Evolutionary conservation across 257 asterid species (phyloP), one percentile per base, ranked within the genome.

Genomic region (Solanum pimpinellifolium): DNA sequence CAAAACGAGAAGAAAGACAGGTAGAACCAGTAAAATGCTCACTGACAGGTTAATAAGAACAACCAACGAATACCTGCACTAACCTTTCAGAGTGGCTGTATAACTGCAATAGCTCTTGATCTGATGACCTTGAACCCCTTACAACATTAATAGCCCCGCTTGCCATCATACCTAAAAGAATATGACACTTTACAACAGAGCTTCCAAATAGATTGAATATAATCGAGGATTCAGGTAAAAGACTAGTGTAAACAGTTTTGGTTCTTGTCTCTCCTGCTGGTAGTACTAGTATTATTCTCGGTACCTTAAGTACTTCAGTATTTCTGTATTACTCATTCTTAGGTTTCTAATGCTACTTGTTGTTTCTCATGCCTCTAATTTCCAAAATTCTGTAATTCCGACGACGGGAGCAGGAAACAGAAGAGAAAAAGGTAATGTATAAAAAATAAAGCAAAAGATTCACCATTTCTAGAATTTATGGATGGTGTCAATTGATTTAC

Each of bases 131-230:
- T 69, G 99, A 93, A 87, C 99, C 99, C 88, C 99, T 91, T 84
- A 96, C 99, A 83, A 96, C 98, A 82, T 95, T 92, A 88, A 96
- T 92, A 62, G 99, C 99, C 90, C 99, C 99, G 82, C 96, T 92
- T 44, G 98, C 94, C 99, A 96, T 96, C 82, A 89, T 95, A 89
- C 99, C 99, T 96, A 89, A 84, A 89, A 87, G 87, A 56, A 92
- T 87, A 69, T 86, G 87, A 81, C 82, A 87, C 44, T 69, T 87
- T 59, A 85, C 23, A 60, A 33, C 72, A 84, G 49, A 88, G 47
- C 74, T 87, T 85, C 72, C 46, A 59, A 49, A 70, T 33, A 70
- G 12, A 65, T 27, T 42, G 77, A 70, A 18, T 15, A 60, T 10
- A 60, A 21, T 60, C 69, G 29, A 60, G 69, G 29, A 60, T 23